These are phyloP conservation scores for Maudiozyma serrabonitensis DNA, from an alignment of 805 yeast genomes.

Conservation along the genomic window DNA sequence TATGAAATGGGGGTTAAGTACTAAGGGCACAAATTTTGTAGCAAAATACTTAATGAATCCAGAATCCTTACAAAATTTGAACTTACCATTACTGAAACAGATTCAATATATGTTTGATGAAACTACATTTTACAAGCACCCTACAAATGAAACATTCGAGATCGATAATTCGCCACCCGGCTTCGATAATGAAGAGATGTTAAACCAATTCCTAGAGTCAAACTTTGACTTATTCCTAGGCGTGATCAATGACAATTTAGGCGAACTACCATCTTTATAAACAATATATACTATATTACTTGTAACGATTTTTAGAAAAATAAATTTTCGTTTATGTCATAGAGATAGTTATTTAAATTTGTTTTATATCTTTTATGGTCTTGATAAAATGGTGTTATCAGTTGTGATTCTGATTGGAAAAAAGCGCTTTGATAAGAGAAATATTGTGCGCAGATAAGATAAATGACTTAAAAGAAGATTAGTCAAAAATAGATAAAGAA, in stretches of 20 bases:
- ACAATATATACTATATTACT: background rate
- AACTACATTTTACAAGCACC: background rate
- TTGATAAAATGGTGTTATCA: no score
- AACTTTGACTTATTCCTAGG: constrained; percentile 11
- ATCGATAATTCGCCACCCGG: background rate
- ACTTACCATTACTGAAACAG: constrained; percentile 3
- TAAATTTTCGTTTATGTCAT: no score
- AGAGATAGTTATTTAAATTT: no score
- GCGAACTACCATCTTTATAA: constrained; percentile 8
- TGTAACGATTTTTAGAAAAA: no score
- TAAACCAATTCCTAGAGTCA: constrained; percentile 10
- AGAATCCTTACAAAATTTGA: constrained; percentile 2
- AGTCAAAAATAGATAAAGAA: no score
- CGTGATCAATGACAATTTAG: constrained; percentile 12
- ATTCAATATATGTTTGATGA: constrained; percentile 4
- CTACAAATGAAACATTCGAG: background rate
- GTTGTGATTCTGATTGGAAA: no score
- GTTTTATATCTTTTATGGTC: no score
- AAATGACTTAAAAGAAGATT: no score
- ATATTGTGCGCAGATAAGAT: no score
- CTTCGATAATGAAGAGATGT: constrained; percentile 4
- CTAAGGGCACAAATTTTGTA: constrained; percentile 6
- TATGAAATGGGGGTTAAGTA: constrained; percentile 18
- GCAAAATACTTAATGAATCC: constrained; percentile 9
- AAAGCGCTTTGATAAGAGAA: no score